Conservation (phyloP, 1,284 basidiomycete genomes). For the Xerocomus nothofagi region DNA sequence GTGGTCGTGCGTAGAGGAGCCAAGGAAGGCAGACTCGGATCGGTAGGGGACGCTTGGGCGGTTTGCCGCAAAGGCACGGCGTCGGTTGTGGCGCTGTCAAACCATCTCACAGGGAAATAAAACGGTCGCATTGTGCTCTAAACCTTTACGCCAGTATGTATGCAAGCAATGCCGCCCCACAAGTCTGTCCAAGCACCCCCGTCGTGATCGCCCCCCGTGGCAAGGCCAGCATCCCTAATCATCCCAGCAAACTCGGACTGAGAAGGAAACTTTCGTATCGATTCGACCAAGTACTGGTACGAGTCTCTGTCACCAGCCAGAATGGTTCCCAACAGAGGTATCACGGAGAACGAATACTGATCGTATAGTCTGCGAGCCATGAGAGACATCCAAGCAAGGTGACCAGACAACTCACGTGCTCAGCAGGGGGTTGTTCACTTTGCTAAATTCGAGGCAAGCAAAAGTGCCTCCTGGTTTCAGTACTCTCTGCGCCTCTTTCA, state of each 20-base stretch:
- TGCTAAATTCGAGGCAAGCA: slow-evolving; percentile 96
- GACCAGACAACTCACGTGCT: slow-evolving; percentile 64
- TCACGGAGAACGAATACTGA: slow-evolving; percentile 95
- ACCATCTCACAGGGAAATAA: neutral
- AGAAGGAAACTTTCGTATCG: slow-evolving; percentile 91
- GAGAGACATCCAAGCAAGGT: slow-evolving; percentile 2
- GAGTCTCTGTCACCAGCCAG: slow-evolving; percentile 94
- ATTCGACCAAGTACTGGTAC: slow-evolving; percentile 98
- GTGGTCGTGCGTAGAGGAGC: slow-evolving; percentile 28
- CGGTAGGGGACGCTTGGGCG: slow-evolving; percentile 5
- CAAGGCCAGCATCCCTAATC: slow-evolving; percentile 85
- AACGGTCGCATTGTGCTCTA: neutral
- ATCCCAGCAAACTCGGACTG: slow-evolving; percentile 90
- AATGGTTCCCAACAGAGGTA: slow-evolving; percentile 93
- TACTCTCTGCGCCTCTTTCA: slow-evolving; percentile 90
- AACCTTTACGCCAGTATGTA: slow-evolving; percentile 85
- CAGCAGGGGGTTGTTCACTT: slow-evolving; percentile 87
- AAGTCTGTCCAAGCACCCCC: slow-evolving; percentile 88
- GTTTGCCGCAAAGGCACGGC: slow-evolving; percentile 25
- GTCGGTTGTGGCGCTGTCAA: slow-evolving; percentile 33
- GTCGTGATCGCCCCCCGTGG: slow-evolving; percentile 74
- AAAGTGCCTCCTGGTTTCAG: slow-evolving; percentile 97
- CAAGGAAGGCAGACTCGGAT: slow-evolving; percentile 9
- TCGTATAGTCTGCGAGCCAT: slow-evolving; percentile 74
- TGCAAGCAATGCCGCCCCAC: slow-evolving; percentile 84